Base-by-base conservation (phyloP, 805 yeast genomes). In the Barnettozyma populi region DNA sequence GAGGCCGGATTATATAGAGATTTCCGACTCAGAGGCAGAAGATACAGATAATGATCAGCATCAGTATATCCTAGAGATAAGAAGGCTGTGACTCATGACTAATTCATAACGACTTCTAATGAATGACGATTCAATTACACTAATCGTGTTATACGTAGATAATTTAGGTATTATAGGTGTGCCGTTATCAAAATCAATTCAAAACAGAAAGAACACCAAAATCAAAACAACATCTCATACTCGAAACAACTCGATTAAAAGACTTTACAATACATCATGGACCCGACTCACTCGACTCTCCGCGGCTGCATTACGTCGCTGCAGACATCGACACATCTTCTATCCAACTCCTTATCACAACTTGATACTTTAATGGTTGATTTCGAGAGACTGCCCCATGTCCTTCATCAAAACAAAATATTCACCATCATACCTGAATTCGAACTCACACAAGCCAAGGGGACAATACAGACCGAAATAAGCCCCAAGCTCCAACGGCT, bases 361-460 rank as follows among this genome's bases (percentile, higher is more conserved):
- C 57, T 75, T 6, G 60, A 59, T 41, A 8, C 57, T 10, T 63
- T 45, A 54, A 64, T 73, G 4, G 60, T 63, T 10, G 79, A 77
- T 50, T 66, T 71, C 16, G 57, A 68, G 2, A 53, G 77, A 7
- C 58, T 75, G 34, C 65, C 63, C 35, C 60, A 58, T 20, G 70
- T 76, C 7, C 62, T 78, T n/a, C 55, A 63, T 18, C 74, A 78
- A 7, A 64, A 66, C 37, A 67, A 73, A 32, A 75, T 76, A 20
- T 78, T 76, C 61, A 78, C 78, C 5, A 59, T 77, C 11, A 71
- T 77, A 0, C 79, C 82, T 0, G 79, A 76, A 51, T 60, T 63
- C 46, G 79, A 76, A 46, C 57, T 77, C 23, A 62, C 58, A 8
- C 67, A 62, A 38, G 76, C 77, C 18, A 70, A 70, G 43, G 61